These are phyloP conservation scores for Fagopyrum homotropicum DNA, from an alignment of 148 eudicot genomes.

Conservation along the genomic window DNA sequence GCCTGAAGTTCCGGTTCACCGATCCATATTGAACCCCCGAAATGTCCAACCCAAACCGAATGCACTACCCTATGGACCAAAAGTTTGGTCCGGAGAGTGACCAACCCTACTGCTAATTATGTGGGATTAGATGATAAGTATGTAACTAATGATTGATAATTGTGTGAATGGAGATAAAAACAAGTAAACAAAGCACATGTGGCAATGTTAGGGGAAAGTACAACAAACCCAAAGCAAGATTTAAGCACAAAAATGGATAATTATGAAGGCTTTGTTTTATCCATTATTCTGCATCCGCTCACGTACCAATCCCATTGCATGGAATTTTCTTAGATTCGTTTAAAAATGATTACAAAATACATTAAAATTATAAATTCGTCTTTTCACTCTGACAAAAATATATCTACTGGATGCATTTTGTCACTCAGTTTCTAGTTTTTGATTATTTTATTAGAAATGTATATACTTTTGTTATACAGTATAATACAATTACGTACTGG, in stretches of 20 bases:
- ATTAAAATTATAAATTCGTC: not conserved
- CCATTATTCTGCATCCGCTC: not conserved
- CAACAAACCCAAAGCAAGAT: slow-evolving; percentile 9
- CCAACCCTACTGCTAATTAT: not conserved
- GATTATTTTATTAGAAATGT: too few relatives aligned
- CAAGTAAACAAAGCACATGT: slow-evolving; percentile 9
- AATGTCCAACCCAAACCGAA: too few relatives aligned
- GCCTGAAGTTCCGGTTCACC: too few relatives aligned
- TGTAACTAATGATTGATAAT: not conserved
- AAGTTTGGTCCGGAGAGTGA: too few relatives aligned
- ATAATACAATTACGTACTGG: too few relatives aligned
- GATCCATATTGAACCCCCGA: too few relatives aligned
- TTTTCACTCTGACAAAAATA: not conserved
- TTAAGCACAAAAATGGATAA: not conserved
- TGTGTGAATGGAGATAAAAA: not conserved
- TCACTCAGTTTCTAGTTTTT: too few relatives aligned
- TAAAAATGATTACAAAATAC: not conserved
- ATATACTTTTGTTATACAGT: too few relatives aligned
- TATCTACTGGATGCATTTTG: too few relatives aligned
- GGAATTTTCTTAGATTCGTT: slow-evolving; percentile 1
- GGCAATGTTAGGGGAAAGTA: slow-evolving; percentile 7
- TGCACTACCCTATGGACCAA: too few relatives aligned
- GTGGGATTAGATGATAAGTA: not conserved
- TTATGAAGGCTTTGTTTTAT: not conserved
- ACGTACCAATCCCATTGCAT: not conserved